phyloP scores from a whole-genome alignment of 2,329 filamentous ascomycete species.

The Chaetothyriales sp. region DNA sequence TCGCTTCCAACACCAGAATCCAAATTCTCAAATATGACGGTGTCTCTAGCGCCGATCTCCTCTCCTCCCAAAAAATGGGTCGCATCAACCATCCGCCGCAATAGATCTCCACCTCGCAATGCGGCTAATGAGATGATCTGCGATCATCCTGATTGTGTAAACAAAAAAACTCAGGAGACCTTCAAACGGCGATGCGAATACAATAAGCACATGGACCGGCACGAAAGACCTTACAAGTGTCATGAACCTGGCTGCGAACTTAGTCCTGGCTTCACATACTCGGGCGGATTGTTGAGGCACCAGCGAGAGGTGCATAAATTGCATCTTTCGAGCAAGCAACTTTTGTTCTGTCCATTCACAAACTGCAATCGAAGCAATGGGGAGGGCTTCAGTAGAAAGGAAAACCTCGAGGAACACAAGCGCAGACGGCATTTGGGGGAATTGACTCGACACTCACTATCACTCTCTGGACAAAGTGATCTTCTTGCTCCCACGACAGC shows the following conservation, averaged over 20 bases:
- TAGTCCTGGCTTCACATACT: constrained; percentile 87
- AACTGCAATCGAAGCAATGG: constrained; percentile 78
- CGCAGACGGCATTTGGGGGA: constrained; percentile 57
- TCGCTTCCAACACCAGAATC: background rate
- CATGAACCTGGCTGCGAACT: constrained; percentile 73
- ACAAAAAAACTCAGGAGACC: constrained; percentile 38
- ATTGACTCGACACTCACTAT: background rate
- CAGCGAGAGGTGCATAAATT: constrained; percentile 88
- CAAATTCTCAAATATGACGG: background rate
- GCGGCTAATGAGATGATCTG: constrained; percentile 65
- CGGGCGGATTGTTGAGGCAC: constrained; percentile 75
- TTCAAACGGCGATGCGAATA: constrained; percentile 85
- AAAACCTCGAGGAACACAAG: constrained; percentile 88
- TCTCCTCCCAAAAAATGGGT: background rate
- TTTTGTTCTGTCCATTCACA: constrained; percentile 63
- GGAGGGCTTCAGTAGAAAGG: constrained; percentile 80
- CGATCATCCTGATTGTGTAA: constrained; percentile 53
- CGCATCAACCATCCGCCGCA: constrained; percentile 2
- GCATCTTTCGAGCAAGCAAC: constrained; percentile 72
- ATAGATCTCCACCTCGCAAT: constrained; percentile 41
- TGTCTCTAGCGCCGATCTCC: background rate
- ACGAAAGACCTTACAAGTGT: constrained; percentile 86
- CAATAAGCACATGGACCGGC: constrained; percentile 98
- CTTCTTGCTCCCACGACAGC: background rate
- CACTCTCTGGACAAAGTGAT: background rate